phyloP scores from a whole-genome alignment of 768 basidiomycete species.

The Termitomyces sp. region DNA sequence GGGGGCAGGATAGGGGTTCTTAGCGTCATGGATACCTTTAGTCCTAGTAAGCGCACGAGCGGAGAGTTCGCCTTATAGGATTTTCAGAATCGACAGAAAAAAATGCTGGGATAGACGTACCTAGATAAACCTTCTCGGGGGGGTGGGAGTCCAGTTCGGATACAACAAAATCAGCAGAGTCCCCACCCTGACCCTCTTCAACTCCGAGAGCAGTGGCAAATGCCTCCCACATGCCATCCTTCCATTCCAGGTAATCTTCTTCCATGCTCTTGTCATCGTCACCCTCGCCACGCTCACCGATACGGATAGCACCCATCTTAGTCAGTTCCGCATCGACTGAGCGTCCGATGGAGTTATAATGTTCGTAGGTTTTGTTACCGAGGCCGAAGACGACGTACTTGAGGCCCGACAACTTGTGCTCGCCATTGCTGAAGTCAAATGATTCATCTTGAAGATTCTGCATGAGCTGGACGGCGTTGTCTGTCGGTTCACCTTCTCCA shows the following conservation, averaged over 20 bases:
- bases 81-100: conserved; percentile 11
- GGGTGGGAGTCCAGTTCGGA: conserved; percentile 74
- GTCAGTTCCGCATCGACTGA: conserved; percentile 69
- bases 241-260: conserved; percentile 99
- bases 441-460: conserved; percentile 85
- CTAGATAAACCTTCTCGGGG: conserved; percentile 88
- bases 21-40: conserved; percentile 95
- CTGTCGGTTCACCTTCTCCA: conserved; percentile 97
- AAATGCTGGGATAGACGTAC: conserved; percentile 33
- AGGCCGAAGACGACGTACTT: conserved; percentile 95
- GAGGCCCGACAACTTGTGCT: conserved; percentile 71
- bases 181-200: conserved; percentile 95
- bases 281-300: conserved; percentile 90
- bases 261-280: conserved; percentile 99
- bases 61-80: conserved; percentile 77
- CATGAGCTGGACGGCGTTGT: conserved; percentile 93
- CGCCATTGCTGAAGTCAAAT: conserved; percentile 82
- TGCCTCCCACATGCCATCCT: conserved; percentile 94
- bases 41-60: conserved; percentile 90
- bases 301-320: conserved; percentile 77
- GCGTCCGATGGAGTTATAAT: conserved; percentile 88
- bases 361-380: conserved; percentile 92
- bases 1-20: conserved; percentile 93
- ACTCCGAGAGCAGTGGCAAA: conserved; percentile 81
- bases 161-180: conserved; percentile 90